These are phyloP conservation scores for Fusarium sp. DNA, from an alignment of 2,329 filamentous ascomycete species.

Conservation along the genomic window DNA sequence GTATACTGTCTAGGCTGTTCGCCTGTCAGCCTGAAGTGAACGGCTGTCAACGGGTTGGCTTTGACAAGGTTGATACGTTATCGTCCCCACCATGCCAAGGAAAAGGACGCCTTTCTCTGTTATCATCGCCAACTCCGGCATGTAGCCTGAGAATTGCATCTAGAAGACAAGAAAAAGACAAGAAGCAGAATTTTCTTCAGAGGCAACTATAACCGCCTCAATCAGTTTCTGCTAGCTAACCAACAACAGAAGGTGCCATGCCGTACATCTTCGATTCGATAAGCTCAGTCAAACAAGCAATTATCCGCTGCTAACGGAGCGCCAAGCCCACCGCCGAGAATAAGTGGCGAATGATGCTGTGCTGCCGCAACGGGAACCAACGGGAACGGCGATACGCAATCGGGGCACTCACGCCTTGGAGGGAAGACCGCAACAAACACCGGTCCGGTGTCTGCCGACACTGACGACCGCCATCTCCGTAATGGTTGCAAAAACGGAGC, in stretches of 20 bases:
- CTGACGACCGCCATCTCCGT: conserved; percentile 15
- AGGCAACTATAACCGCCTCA: conserved; percentile 16
- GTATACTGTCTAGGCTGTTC: neutral
- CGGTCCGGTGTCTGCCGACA: conserved; percentile 32
- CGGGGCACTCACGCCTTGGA: neutral
- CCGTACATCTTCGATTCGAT: conserved; percentile 8
- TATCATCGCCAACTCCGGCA: conserved; percentile 23
- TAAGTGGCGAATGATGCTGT: conserved; percentile 29
- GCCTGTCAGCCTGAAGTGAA: conserved; percentile 1
- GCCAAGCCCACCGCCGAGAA: conserved; percentile 29
- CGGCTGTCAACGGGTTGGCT: conserved; percentile 10
- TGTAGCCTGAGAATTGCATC: neutral
- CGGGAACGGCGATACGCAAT: conserved; percentile 18
- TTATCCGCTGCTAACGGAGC: conserved; percentile 19
- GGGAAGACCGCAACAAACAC: conserved; percentile 6
- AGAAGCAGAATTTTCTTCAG: neutral
- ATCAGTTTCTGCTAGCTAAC: conserved; percentile 13
- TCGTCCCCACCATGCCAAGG: conserved; percentile 5
- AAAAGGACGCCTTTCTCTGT: neutral
- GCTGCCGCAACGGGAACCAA: conserved; percentile 27
- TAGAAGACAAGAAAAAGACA: neutral
- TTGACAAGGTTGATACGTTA: conserved; percentile 23
- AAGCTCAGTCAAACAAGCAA: conserved; percentile 21
- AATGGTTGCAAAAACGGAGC: conserved; percentile 27
- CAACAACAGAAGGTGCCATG: conserved; percentile 18